Evolutionary conservation across 345 rosid species (phyloP).

Genomic region (Citropsis articulata): DNA sequence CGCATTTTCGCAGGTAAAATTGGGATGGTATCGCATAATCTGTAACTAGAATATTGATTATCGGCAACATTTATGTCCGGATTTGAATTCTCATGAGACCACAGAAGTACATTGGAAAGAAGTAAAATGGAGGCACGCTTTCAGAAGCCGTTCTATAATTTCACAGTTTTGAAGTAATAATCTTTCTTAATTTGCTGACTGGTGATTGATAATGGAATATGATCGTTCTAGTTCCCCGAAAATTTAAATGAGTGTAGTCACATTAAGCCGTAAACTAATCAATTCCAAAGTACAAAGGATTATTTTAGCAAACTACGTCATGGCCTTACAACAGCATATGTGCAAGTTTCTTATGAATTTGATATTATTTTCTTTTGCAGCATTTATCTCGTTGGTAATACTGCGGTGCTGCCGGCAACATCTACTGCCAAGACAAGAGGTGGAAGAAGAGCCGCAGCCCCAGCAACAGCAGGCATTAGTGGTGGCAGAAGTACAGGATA

Average conservation of each 20-base stretch:
- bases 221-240: not conserved
- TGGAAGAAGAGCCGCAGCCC: slow-evolving; percentile 31
- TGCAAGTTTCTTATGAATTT: not conserved
- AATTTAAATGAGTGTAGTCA: not conserved
- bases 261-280: not conserved
- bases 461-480: slow-evolving; percentile 43
- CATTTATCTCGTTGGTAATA: slow-evolving; percentile 70
- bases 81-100: not conserved
- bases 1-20: slow-evolving; percentile 69
- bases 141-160: not conserved
- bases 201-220: not conserved
- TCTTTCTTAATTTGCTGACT: not conserved
- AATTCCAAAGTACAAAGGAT: no score
- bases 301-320: no score
- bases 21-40: not conserved
- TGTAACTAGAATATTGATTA: not conserved
- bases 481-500: slow-evolving; percentile 15
- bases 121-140: not conserved
- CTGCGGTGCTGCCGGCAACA: slow-evolving; percentile 61
- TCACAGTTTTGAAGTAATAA: not conserved
- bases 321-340: not conserved
- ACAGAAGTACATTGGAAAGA: not conserved
- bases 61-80: not conserved
- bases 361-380: slow-evolving; percentile 37
- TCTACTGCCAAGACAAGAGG: slow-evolving; percentile 31